These are phyloP conservation scores for Fagus sylvatica DNA, from an alignment of 306 rosid species.

Conservation along the genomic window DNA sequence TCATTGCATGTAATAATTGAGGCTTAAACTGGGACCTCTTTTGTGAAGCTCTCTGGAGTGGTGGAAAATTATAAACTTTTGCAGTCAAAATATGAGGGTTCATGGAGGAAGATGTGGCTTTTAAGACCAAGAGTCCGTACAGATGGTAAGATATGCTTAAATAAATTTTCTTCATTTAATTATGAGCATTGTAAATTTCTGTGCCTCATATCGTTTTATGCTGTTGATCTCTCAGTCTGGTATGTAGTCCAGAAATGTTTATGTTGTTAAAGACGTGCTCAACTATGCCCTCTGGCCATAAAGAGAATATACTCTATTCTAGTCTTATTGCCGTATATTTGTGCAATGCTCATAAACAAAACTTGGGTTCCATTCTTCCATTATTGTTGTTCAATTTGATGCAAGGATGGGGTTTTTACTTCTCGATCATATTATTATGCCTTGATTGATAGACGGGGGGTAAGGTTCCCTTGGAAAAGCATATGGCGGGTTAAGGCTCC, in stretches of 20 bases:
- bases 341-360: neutral
- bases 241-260: neutral
- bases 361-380: neutral
- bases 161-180: neutral
- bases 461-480: no score
- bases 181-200: constrained; percentile 17
- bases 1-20: constrained; percentile 14
- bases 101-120: constrained; percentile 98
- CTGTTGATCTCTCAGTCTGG: neutral
- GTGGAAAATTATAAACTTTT: constrained; percentile 74
- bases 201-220: constrained; percentile 9
- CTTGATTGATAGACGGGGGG: no score
- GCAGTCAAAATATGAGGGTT: constrained; percentile 74
- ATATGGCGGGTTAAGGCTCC: no score
- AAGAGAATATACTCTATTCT: neutral
- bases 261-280: neutral
- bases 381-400: neutral
- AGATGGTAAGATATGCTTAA: constrained; percentile 59
- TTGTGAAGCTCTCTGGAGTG: constrained; percentile 65
- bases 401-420: no score
- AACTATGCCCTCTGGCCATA: neutral
- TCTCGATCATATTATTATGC: no score
- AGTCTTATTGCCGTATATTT: neutral
- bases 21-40: constrained; percentile 26
- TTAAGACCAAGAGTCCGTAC: constrained; percentile 85